Percentiles rank a stretch among this genome's conserved stretches.
phyloP scores from a whole-genome alignment of 495 filamentous ascomycete species.

The Annulohypoxylon bovei region DNA sequence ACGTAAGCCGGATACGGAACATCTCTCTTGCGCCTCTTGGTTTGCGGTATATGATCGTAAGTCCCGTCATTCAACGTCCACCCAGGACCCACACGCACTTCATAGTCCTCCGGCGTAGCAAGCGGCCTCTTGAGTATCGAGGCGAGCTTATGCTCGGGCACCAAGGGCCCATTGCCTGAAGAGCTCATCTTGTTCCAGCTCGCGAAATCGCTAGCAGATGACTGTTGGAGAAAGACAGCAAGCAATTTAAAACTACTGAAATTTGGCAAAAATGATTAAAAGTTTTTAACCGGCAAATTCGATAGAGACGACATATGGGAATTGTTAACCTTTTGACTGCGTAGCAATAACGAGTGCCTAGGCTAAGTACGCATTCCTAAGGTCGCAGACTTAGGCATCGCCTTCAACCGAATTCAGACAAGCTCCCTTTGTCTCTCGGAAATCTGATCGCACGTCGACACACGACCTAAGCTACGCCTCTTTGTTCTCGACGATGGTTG shows the following conservation, averaged over 20 bases:
- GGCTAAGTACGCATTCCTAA: slow-evolving; percentile 16
- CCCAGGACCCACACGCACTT: slow-evolving; percentile 24
- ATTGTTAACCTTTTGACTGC: slow-evolving; percentile 18
- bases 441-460: neutral
- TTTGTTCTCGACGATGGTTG: slow-evolving; percentile 29
- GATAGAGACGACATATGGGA: neutral
- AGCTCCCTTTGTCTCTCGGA: slow-evolving; percentile 16
- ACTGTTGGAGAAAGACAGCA: neutral
- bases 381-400: neutral
- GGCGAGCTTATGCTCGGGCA: neutral
- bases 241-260: neutral
- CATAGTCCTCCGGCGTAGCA: neutral
- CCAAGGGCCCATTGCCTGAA: neutral
- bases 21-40: slow-evolving; percentile 34
- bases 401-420: slow-evolving; percentile 22
- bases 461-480: neutral
- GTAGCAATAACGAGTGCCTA: neutral
- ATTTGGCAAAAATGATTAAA: neutral
- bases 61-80: slow-evolving; percentile 45
- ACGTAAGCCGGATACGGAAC: slow-evolving; percentile 32
- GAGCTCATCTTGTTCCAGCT: slow-evolving; percentile 1
- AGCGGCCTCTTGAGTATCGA: neutral
- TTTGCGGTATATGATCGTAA: slow-evolving; percentile 23
- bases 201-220: neutral
- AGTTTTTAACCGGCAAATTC: neutral